Conservation (phyloP, 1,284 basidiomycete genomes). For the Pseudozyma sp. region DNA sequence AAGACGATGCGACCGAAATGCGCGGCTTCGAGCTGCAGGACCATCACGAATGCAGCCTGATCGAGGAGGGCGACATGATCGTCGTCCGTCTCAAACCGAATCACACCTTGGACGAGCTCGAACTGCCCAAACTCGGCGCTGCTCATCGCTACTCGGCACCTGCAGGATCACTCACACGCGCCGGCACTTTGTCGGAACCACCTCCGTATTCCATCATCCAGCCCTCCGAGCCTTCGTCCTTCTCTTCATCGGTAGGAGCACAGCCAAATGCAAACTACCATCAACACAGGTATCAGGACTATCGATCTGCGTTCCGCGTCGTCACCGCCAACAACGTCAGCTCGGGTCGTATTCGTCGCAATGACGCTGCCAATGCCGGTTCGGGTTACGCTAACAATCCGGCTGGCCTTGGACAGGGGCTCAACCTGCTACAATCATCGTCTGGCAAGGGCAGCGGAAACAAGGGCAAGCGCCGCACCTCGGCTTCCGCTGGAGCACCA, state of each 20-base stretch:
- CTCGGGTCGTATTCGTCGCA: conserved; percentile 42
- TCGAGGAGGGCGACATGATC: conserved; percentile 66
- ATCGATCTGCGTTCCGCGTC: conserved; percentile 58
- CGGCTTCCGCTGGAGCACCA: conserved; percentile 14
- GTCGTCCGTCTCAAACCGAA: conserved; percentile 53
- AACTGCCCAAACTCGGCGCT: conserved; percentile 54
- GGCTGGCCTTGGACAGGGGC: conserved; percentile 26
- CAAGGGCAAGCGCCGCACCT: conserved; percentile 30
- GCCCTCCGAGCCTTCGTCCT: conserved; percentile 65
- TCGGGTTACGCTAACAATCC: conserved; percentile 15
- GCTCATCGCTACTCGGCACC: conserved; percentile 58
- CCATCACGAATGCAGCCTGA: conserved; percentile 64
- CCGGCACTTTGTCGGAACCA: conserved; percentile 52
- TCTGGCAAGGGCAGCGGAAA: conserved; percentile 11
- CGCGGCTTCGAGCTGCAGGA: conserved; percentile 61
- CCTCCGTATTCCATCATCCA: conserved; percentile 56
- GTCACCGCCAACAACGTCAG: conserved; percentile 51
- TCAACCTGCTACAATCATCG: conserved; percentile 26
- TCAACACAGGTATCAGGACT: conserved; percentile 58
- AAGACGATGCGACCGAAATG: conserved; percentile 11
- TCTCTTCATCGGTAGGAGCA: conserved; percentile 64
- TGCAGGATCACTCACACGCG: conserved; percentile 41
- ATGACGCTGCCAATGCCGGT: conserved; percentile 6
- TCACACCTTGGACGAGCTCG: conserved; percentile 51
- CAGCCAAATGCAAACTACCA: conserved; percentile 66